Conservation (phyloP, 2,329 filamentous ascomycete genomes). For the Epichloe coenophiala region DNA sequence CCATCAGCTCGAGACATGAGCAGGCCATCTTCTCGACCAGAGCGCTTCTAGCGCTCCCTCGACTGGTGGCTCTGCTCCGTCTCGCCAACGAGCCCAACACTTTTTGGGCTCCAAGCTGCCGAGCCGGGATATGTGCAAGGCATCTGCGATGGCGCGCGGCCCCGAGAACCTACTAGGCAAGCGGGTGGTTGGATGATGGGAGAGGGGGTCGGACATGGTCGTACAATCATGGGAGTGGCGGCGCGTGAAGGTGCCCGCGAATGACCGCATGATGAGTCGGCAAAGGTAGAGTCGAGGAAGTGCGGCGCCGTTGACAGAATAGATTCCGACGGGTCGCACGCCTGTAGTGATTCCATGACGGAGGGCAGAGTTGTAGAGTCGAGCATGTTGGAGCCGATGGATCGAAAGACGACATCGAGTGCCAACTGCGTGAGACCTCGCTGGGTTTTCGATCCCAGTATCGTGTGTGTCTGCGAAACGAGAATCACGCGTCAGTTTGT, state of each 20-base stretch:
- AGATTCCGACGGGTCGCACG: constrained; percentile 71
- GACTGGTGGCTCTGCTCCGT: constrained; percentile 12
- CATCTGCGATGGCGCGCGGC: constrained; percentile 8
- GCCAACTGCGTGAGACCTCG: constrained; percentile 85
- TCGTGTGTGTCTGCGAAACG: constrained; percentile 68
- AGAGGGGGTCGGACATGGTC: constrained; percentile 20
- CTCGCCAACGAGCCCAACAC: constrained; percentile 30
- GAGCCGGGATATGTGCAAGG: constrained; percentile 19
- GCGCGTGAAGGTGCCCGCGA: constrained; percentile 51
- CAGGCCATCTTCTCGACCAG: constrained; percentile 7
- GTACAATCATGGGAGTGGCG: constrained; percentile 56
- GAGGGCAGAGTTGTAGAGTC: constrained; percentile 43
- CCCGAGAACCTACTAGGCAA: constrained; percentile 8
- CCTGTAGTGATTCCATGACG: constrained; percentile 59
- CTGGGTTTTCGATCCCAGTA: constrained; percentile 75
- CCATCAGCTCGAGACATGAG: not conserved
- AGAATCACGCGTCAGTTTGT: too few species aligned
- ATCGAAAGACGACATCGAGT: constrained; percentile 79
- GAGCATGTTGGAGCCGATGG: constrained; percentile 59
- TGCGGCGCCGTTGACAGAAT: constrained; percentile 57
- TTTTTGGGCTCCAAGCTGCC: constrained; percentile 23
- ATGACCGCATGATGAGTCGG: constrained; percentile 40
- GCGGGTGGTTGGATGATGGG: constrained; percentile 11
- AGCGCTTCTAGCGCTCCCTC: constrained; percentile 18
- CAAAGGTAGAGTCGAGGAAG: constrained; percentile 69